Base-by-base conservation (phyloP, 108 stramenopile genomes). In the Aurantiochytrium sp. region DNA sequence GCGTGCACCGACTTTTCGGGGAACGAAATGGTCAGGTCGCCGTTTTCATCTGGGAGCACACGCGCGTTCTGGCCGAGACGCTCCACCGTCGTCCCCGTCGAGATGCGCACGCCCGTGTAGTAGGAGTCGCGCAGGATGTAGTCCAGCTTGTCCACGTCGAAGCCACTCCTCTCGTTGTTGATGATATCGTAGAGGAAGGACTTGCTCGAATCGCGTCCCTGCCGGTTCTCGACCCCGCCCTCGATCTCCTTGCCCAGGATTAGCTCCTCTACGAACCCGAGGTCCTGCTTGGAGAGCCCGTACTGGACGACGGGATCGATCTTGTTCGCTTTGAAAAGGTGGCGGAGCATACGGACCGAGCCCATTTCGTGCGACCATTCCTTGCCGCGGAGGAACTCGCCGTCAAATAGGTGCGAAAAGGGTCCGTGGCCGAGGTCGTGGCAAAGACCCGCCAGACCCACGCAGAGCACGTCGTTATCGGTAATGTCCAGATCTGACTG, bases 101-200 rank as follows among this genome's bases (percentile, higher is more conserved):
- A 41, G n/a, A 41, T 81, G 45, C 45, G 73, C 88, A 68, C 85
- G 27, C 87, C 89, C 55, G 4, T 81, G 36, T 42, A 55, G 4
- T 36, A 55, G 32, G 68, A 52, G 86, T 93, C 92, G 12, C 92
- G 37, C 54, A 87, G 45, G 52, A 93, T 90, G 87, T 93, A 93
- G 90, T 93, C 93, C 48, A 93, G 88, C 91, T 93, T 93, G 89
- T 93, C 93, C 24, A 91, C 91, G 53, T 93, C 93, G 17, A 93
- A 69, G 17, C 91, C 91, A 34, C 90, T 90, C 68, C 73, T 41
- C 45, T 81, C 73, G 24, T 93, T 93, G 52, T 92, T 92, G 52
- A 93, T 92, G 24, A 93, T 92, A 52, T 93, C 92, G 55, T 92
- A 93, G 24, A 93, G 90, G 59, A 92, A 93, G 52, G 48, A 89